Base-by-base conservation (phyloP, 2,329 filamentous ascomycete species). In the Epichloe brachyelytri region DNA sequence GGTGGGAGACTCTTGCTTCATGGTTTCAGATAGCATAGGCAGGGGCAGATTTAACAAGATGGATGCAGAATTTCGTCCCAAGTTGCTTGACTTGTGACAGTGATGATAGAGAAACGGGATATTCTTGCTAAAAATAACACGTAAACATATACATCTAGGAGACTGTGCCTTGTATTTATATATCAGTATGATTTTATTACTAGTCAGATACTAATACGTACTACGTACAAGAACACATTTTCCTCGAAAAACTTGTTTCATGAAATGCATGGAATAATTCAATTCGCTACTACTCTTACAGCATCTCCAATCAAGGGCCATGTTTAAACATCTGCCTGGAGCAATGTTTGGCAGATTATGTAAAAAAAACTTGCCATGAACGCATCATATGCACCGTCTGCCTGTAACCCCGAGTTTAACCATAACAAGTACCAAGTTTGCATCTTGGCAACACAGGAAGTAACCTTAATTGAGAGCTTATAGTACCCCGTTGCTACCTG, bases 401-500 rank as follows among this genome's bases (percentile, higher is more conserved):
- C 45, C 45, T 47, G 34, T 47, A 6, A 17, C 3, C 36, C 45
- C 34, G 45, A 47, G 14, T 17, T 30, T 7, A 37, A 15, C 20
- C 26, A 7, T 22, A 39, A 38, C 14, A 2, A 8, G 45, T 12
- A 38, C 26, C 15, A 26, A 26, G 5, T 10, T 14, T 17, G 15
- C 45, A 39, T 30, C 45, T 47, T 39, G 34, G 45, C 45, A 36
- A 15, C 5, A 47, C 39, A 15, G 38, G 17, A 17, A 39, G 45
- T 47, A 47, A 47, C 34, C 45, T 47, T 30, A 47, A 37, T 19
- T 39, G n/a, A 30, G 5, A 39, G 36, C 20, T 56, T 45, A 49
- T 36, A 46, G 17, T 5, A 39, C 38, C 5, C 39, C 33, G 40
- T 41, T 44, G 30, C 51, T 47, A 3, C 40, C 34, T 22, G 48